Evolutionary conservation across 129 eudicot species (phyloP).

Genomic region (Helichrysum umbraculigerum): DNA sequence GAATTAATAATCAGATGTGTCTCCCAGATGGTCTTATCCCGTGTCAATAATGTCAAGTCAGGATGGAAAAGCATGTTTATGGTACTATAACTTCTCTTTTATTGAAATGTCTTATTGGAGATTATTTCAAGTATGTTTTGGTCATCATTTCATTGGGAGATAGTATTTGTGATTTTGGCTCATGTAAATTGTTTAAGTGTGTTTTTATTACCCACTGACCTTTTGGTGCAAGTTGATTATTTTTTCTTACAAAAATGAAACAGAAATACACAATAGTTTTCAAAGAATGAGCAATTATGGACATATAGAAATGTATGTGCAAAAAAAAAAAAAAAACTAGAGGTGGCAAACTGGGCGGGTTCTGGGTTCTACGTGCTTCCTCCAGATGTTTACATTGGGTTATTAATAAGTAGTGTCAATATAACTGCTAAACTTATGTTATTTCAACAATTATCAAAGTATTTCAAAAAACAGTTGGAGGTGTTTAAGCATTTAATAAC

Average conservation of each 20-base stretch:
- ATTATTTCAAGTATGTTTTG: conserved; percentile 31
- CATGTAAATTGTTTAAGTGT: neutral
- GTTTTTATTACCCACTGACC: neutral
- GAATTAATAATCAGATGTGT: conserved; percentile 91
- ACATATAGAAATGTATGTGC: neutral
- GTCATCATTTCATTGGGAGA: neutral
- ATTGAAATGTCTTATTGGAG: conserved; percentile 71
- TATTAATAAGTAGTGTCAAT: neutral
- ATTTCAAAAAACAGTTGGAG: neutral
- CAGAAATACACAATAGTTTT: neutral
- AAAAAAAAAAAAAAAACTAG: too few species aligned
- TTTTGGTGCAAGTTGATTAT: neutral
- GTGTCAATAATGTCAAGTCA: conserved; percentile 84
- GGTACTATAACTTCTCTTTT: conserved; percentile 50
- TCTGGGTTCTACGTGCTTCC: neutral
- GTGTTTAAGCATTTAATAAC: neutral
- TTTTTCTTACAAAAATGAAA: neutral
- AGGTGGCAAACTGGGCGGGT: neutral
- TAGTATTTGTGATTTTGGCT: neutral
- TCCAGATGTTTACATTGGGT: neutral
- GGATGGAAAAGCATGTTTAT: conserved; percentile 99
- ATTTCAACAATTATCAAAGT: neutral
- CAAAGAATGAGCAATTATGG: neutral
- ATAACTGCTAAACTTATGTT: neutral
- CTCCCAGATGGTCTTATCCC: conserved; percentile 92